These are phyloP conservation scores for Schizochytrium sp. DNA, from an alignment of 108 stramenopile genomes.

Conservation along the genomic window DNA sequence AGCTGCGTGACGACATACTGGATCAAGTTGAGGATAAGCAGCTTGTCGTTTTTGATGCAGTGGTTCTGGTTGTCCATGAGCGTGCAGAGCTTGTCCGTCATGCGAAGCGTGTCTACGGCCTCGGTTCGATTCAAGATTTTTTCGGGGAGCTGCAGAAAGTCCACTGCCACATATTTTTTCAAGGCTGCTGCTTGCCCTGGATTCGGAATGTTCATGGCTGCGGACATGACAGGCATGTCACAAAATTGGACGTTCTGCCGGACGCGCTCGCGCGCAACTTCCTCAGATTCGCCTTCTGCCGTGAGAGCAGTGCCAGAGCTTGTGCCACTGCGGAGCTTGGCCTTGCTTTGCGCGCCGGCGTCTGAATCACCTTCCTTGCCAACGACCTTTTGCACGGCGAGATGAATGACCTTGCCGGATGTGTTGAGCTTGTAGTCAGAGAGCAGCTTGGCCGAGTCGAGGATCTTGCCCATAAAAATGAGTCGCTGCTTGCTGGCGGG, in stretches of 20 bases:
- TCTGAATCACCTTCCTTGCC: neutral
- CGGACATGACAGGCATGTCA: neutral
- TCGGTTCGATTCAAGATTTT: neutral
- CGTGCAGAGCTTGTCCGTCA: conserved; percentile 18
- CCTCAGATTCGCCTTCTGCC: neutral
- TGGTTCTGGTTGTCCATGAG: conserved; percentile 30
- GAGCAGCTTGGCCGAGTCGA: neutral
- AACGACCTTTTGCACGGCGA: neutral
- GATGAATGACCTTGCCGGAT: neutral
- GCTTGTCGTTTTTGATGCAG: conserved; percentile 34
- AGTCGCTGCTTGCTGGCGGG: neutral
- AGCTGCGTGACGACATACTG: conserved; percentile 26
- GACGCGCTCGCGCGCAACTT: neutral
- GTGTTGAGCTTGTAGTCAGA: neutral
- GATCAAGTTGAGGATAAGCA: conserved; percentile 19
- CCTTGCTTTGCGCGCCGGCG: neutral
- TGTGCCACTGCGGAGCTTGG: neutral
- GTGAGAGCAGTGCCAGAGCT: neutral
- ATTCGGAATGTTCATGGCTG: conserved; percentile 5
- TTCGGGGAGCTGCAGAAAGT: conserved; percentile 20
- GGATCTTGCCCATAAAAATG: conserved; percentile 1
- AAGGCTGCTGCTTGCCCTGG: conserved; percentile 10
- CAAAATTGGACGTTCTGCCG: conserved; percentile 10
- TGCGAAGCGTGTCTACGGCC: conserved; percentile 19
- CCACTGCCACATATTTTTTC: conserved; percentile 19